phyloP scores from a whole-genome alignment of 176 grass and related monocot species.

The Oryza punctata region DNA sequence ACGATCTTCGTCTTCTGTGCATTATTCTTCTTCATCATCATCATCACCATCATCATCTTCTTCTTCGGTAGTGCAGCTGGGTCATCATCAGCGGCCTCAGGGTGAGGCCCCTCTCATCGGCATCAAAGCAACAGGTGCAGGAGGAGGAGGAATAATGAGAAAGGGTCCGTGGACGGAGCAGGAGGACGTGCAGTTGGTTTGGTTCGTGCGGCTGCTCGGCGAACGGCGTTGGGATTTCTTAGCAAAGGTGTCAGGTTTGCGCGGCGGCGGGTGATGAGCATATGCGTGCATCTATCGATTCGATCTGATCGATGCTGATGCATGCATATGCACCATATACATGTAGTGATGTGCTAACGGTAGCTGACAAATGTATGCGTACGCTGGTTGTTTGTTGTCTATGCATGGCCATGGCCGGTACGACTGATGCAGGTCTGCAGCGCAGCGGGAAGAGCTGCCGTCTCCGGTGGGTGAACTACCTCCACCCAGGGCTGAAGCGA shows the following conservation, averaged over 20 bases:
- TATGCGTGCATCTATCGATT: neutral
- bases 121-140: neutral
- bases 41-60: no score
- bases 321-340: neutral
- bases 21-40: no score
- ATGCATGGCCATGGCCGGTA: no score
- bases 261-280: slow-evolving; percentile 48
- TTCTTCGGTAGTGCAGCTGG: no score
- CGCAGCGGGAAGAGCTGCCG: slow-evolving; percentile 71
- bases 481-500: slow-evolving; percentile 66
- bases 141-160: slow-evolving; percentile 24
- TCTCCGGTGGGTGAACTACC: slow-evolving; percentile 81
- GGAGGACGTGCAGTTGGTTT: slow-evolving; percentile 60
- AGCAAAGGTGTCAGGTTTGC: slow-evolving; percentile 78
- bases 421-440: slow-evolving; percentile 44
- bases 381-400: no score
- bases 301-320: neutral
- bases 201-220: slow-evolving; percentile 68
- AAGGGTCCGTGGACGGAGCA: slow-evolving; percentile 74
- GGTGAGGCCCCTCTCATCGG: no score
- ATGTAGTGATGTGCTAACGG: neutral
- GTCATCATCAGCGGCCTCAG: no score
- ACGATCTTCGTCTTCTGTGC: no score
- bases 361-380: neutral
- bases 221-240: slow-evolving; percentile 81